Evolutionary conservation across 2,329 filamentous ascomycete species (phyloP).

Genomic region (Blastomyces parvus): DNA sequence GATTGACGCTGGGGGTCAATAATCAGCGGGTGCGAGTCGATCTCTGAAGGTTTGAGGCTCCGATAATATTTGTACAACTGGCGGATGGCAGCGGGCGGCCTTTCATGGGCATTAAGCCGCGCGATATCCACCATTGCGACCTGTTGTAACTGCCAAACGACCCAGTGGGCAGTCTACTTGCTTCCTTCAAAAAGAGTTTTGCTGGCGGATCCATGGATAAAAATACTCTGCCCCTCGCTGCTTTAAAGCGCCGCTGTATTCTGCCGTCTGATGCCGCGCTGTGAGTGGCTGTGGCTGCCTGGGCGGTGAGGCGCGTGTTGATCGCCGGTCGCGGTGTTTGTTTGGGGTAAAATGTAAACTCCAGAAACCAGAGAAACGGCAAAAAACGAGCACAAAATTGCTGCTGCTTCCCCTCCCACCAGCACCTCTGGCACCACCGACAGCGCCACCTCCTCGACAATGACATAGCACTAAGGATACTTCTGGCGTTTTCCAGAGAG

Average conservation of each 20-base stretch:
- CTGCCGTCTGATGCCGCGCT: neutral
- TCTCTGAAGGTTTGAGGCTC: slow-evolving; percentile 45
- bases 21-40: slow-evolving; percentile 48
- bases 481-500: slow-evolving; percentile 2
- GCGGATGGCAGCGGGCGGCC: slow-evolving; percentile 61
- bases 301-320: slow-evolving; percentile 9
- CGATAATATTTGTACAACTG: slow-evolving; percentile 66
- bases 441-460: slow-evolving; percentile 1
- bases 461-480: slow-evolving; percentile 3
- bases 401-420: neutral
- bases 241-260: neutral
- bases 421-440: neutral
- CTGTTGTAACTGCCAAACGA: neutral
- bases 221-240: neutral
- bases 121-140: slow-evolving; percentile 27
- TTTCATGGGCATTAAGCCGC: slow-evolving; percentile 63
- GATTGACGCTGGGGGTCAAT: slow-evolving; percentile 44
- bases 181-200: neutral
- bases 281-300: slow-evolving; percentile 2
- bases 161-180: neutral
- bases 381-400: neutral
- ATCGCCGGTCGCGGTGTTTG: slow-evolving; percentile 11
- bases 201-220: too few species aligned
- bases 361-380: slow-evolving; percentile 6
- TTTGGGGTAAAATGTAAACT: slow-evolving; percentile 12